Evolutionary conservation across 768 basidiomycete species (phyloP).

Genomic region (Mycena filopes): DNA sequence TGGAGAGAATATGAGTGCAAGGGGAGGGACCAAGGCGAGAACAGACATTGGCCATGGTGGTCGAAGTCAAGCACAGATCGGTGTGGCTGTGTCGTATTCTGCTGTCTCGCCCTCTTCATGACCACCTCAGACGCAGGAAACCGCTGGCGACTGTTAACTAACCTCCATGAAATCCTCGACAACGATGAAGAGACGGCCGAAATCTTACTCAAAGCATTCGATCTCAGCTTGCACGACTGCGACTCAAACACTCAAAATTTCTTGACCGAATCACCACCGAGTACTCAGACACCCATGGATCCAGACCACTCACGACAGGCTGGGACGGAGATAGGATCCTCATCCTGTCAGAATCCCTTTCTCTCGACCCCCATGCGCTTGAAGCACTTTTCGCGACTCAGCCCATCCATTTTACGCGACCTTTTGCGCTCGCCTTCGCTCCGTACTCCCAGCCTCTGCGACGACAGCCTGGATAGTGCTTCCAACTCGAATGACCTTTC

Average conservation of each 20-base stretch:
- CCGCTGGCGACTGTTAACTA: constrained; percentile 16
- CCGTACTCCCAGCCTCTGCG: constrained; percentile 28
- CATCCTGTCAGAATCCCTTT: constrained; percentile 33
- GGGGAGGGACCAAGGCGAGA: constrained; percentile 21
- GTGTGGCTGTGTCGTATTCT: no score
- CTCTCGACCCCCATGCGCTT: constrained; percentile 39
- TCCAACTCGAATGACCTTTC: neutral
- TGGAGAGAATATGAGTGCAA: constrained; percentile 40
- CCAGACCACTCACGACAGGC: no score
- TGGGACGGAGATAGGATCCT: no score
- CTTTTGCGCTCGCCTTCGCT: constrained; percentile 37
- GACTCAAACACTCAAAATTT: neutral
- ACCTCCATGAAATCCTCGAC: constrained; percentile 19
- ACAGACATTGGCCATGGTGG: constrained; percentile 76
- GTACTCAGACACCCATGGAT: no score
- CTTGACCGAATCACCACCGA: constrained; percentile 11
- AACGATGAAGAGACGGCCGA: constrained; percentile 21
- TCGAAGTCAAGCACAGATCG: no score
- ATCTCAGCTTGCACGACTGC: constrained; percentile 24
- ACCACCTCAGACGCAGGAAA: no score
- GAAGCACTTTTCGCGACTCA: constrained; percentile 38
- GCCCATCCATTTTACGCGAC: constrained; percentile 33
- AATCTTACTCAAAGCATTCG: constrained; percentile 29
- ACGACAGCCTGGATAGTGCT: constrained; percentile 27
- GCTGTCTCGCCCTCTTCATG: no score